Conservation (phyloP, 208 protist species). For the Trypanosoma avium region DNA sequence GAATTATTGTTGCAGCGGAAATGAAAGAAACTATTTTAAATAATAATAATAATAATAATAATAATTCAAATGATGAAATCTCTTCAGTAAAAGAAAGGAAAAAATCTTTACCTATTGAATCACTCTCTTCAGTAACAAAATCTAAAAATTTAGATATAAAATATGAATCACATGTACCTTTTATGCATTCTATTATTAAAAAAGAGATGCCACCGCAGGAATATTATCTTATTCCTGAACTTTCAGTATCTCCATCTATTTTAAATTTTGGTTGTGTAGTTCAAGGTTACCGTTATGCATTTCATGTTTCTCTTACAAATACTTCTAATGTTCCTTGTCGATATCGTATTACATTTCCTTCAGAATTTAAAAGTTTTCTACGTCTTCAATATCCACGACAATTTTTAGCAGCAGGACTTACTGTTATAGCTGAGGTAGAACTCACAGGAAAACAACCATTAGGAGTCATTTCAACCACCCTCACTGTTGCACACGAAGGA, state of each 20-base stretch:
- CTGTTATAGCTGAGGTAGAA: conserved; percentile 43
- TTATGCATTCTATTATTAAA: conserved; percentile 17
- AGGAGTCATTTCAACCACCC: conserved; percentile 23
- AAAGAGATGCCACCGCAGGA: conserved; percentile 25
- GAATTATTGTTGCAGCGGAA: conserved; percentile 10
- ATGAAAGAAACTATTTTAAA: neutral
- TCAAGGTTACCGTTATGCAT: conserved; percentile 43
- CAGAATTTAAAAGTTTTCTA: conserved; percentile 32
- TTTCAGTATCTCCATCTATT: conserved; percentile 20
- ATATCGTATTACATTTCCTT: conserved; percentile 50
- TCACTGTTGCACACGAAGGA: conserved; percentile 51
- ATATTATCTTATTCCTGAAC: conserved; percentile 5
- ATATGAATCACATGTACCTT: conserved; percentile 4
- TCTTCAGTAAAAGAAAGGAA: neutral
- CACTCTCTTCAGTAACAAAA: neutral
- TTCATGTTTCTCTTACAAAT: conserved; percentile 60
- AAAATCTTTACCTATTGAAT: neutral
- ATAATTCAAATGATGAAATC: neutral
- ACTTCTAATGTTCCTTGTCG: conserved; percentile 79
- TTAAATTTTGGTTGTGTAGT: conserved; percentile 60
- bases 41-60: neutral
- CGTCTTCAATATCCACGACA: conserved; percentile 58
- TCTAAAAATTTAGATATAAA: neutral
- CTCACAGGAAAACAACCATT: conserved; percentile 55
- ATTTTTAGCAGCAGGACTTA: conserved; percentile 78